Evolutionary conservation across 2,329 filamentous ascomycete genomes (phyloP), one percentile per base, ranked within the genome.

Genomic region (Fusarium subtropicale): DNA sequence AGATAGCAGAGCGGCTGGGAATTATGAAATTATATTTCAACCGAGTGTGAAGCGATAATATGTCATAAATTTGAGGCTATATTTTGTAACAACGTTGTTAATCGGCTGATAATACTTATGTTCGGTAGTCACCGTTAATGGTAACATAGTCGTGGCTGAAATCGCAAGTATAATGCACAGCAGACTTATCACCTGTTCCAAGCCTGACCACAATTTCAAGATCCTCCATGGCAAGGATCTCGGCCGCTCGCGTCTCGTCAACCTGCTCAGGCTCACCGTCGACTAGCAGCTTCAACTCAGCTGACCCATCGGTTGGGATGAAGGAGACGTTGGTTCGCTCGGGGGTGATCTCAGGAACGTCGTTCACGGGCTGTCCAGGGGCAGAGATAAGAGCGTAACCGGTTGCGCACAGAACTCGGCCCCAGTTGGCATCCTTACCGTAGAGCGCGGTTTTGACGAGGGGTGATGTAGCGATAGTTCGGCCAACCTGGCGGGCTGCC

Each of bases 391-490:
- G 81, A 16, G 88, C 84, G 78, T 98, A 98, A 5, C 96, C 96
- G 7, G 94, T 94, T 1, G 96, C 95, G 79, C 96, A 98, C 30
- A 98, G 86, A 67, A 99, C 97, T 56, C 96, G 93, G 34, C 96
- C 96, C 96, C 96, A 99, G 84, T 99, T 99, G 20, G 96, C 96
- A 78, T 99, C 96, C 79, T 94, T 93, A 70, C 96, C 96, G 80
- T 99, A 99, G 41, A 99, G 85, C 0, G 96, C 96, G 0, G 96
- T 99, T 85, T 99, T 99, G 74, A 99, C 96, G 15, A 99, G 88
- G 11, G 96, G 93, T 1, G 94, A 97, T 52, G 91, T 89, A 18
- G 96, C 94, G 77, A 99, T 97, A 47, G 92, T 91, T 66, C 91
- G 92, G 13, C 94, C 96, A 65, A 97, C 90, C 76, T 90, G 87